These are phyloP conservation scores for Penicillium lividum DNA, from an alignment of 495 filamentous ascomycete species.

Conservation along the genomic window DNA sequence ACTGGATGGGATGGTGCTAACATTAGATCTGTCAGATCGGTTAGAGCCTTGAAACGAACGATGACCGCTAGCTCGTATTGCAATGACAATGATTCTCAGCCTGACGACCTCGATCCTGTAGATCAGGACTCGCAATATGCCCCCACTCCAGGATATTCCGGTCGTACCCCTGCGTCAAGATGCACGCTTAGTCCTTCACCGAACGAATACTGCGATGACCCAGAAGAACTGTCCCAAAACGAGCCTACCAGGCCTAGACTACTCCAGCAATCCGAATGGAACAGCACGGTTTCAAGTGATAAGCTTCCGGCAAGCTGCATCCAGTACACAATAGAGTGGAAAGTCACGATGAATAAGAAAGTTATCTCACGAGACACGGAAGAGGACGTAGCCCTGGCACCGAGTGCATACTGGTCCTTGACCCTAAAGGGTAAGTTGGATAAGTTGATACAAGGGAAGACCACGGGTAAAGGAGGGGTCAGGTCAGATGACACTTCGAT, in stretches of 20 bases:
- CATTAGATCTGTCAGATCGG: neutral
- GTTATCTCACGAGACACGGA: constrained; percentile 30
- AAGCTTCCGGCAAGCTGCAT: constrained; percentile 33
- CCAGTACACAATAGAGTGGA: constrained; percentile 39
- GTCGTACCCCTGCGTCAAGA: constrained; percentile 8
- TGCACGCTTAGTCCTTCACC: constrained; percentile 15
- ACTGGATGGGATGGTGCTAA: constrained; percentile 4
- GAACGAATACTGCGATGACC: constrained; percentile 6
- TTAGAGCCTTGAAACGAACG: neutral
- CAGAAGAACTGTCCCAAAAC: constrained; percentile 13
- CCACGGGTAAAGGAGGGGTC: neutral
- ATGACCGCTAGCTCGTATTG: constrained; percentile 12
- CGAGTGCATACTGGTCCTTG: constrained; percentile 27
- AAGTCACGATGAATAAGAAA: constrained; percentile 30
- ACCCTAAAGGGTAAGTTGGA: constrained; percentile 13
- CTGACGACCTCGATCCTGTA: neutral
- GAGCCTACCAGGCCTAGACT: constrained; percentile 7
- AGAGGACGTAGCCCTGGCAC: constrained; percentile 25
- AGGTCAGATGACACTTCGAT: neutral
- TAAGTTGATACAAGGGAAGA: constrained; percentile 19
- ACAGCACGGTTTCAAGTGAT: constrained; percentile 24
- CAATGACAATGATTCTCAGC: constrained; percentile 8
- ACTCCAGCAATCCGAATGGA: constrained; percentile 20
- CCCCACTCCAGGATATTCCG: constrained; percentile 17
- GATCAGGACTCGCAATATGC: constrained; percentile 19